Base-by-base conservation (phyloP, 2,329 filamentous ascomycete species). In the Colletotrichum lentis region DNA sequence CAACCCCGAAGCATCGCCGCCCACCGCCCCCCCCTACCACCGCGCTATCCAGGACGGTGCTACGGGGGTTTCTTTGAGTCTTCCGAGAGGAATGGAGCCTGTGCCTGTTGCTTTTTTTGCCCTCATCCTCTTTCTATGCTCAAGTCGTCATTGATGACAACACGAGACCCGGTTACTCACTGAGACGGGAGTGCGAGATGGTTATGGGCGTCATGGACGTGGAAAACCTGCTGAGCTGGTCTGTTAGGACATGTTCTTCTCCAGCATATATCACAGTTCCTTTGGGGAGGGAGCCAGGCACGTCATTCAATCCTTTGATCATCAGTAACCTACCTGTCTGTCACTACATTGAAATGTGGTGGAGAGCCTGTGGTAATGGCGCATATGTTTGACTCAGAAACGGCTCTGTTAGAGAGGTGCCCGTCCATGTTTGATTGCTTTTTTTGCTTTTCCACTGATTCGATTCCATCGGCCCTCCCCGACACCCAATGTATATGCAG, bases 401-500 rank as follows among this genome's bases (percentile, higher is more conserved):
- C 46, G 31, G 31, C 50, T 41, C 18, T 43, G 60, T 27, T 46
- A 39, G 60, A 64, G 60, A 64, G 60, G 46, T 58, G 18, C 47
- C 58, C 20, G 24, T 44, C 27, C 39, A 24, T 44, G 50, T 35
- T 47, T 59, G 61, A 6, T 35, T 35, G 31, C 20, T 54, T 47
- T 57, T 63, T 12, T 18, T 50, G 18, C 49, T 37, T 35, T 35
- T 35, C 31, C 31, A 35, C 10, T 35, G 31, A 35, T 35, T 27
- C 35, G 37, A 59, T 41, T 18, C 22, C 18, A 8, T 10, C n/a
- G n/a, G n/a, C n/a, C 55, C 43, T 41, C 43, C 31, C 52, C 14
- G 49, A 53, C 65, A 67, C 65, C 62, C 39, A 68, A 55, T 65
- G 55, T 65, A 61, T 68, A 68, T 68, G 65, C 65, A 68, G 37